Base-by-base conservation (phyloP, 2,329 filamentous ascomycete species). In the Xylariaceae sp. region DNA sequence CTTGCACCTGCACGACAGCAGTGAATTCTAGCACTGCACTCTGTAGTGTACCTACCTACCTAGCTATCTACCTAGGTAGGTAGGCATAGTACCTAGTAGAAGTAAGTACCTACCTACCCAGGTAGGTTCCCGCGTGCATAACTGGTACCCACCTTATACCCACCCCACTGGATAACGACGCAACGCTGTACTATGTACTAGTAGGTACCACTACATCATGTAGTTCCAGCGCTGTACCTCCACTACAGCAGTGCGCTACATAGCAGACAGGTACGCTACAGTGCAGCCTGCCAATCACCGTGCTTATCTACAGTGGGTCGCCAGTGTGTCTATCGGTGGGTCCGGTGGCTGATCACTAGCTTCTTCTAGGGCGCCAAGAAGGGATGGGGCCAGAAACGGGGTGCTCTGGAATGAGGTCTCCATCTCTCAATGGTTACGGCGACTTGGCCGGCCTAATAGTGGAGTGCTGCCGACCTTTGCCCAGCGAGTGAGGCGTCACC, bases 361-460 rank as follows among this genome's bases (percentile, higher is more conserved):
- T 39, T 53, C 48, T 53, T 37, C 54, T 51, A 46, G 50, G 51
- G 44, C 55, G 51, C 58, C 42, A 57, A 50, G 59, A 55, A 55
- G 56, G 55, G 54, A 62, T 60, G 59, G 53, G 47, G 35, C 55
- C 57, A 50, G 54, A 55, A 55, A 55, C 9, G 57, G 53, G 49
- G 53, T 57, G 58, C 56, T 55, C 53, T 56, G 55, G 53, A 58
- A 58, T 60, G 58, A 56, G 58, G 57, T 60, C 43, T 60, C 35
- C 35, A 37, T 11, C 58, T 56, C 56, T 57, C 57, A 52, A 60
- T 66, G 62, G 61, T 65, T 64, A 62, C 66, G 66, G 66, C 66
- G 61, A 63, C 63, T 64, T 67, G 60, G 58, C 66, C 66, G 66
- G 66, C 65, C 62, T 63, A 68, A 68, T 68, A 68, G 66, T 68